Base-by-base conservation (phyloP, 2,329 filamentous ascomycete species). In the Clarireedia homoeocarpa region DNA sequence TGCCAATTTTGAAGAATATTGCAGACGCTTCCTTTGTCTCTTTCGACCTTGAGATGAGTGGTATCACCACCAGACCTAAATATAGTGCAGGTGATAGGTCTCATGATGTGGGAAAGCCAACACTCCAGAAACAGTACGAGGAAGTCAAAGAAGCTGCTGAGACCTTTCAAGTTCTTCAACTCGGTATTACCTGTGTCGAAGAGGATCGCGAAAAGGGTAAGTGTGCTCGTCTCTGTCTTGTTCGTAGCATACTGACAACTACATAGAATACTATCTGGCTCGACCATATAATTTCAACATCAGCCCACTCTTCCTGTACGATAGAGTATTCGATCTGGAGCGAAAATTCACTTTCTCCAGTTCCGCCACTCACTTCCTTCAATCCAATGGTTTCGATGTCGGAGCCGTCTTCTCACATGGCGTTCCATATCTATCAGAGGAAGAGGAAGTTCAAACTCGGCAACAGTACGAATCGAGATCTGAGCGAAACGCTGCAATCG, bases 11-110 rank as follows among this genome's bases (percentile, higher is more conserved):
- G 20, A 73, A 77, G 58, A 73, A 80, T 56, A 77, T 88, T 55
- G 76, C 80, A 26, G 73, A 78, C 55, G 78, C 82, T 36, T 75
- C 77, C 58, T 86, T 86, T 62, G 78, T 88, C 12, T 74, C 83
- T 3, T 74, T 88, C 57, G 84, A 88, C 65, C 73, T 86, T 12
- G 84, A 88, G 68, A 77, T 87, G 47, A 86, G 83, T 14, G 84
- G 84, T 2, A 83, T 88, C 2, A 69, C 68, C 12, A 75, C 74
- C 24, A 70, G 71, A 46, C 63, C 65, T 14, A 66, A 65, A 55
- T 61, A 65, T 55, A 59, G 58, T 15, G 30, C 59, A 2, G 63
- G 63, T 53, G 66, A 62, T 49, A 68, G 68, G 39, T 65, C 61
- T 34, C 62, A 66, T 12, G 69, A 72, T 30, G 63, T 66, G 39